Evolutionary conservation across 371 early-diverging fungal species (phyloP), one percentile per base, ranked within the genome.

Genomic region (Dinochytrium kinnereticum): DNA sequence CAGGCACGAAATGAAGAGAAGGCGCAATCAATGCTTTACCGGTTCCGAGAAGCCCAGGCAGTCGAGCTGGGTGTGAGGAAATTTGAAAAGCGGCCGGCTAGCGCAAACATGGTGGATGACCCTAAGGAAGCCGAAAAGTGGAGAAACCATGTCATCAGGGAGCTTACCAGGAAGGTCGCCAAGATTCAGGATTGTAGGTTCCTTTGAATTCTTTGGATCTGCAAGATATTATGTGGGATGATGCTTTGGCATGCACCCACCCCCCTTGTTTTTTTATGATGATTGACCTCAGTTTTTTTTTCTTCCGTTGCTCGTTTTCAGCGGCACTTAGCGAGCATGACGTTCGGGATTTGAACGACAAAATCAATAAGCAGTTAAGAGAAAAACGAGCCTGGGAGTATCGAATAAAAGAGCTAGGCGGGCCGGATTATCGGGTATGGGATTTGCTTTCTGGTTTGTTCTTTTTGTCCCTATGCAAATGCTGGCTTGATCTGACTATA

Each of bases 1-100:
- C 76, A 80, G 97, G 98, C 98, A 37, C 92, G 96, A 82, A 96
- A 96, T 84, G 93, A 96, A 86, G 98, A 98, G 76, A 98, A 98
- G 81, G 96, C 97, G 30, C 95, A 97, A 80, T 96, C 98, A 51
- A 97, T 96, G 96, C 90, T 98, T 36, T 95, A 94, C 82, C 94
- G 97, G 71, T 98, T 96, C 85, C 93, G 96, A 74, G 95, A 94
- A 78, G 96, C 96, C 31, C 94, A 96, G 81, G 91, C 90, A 59
- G 90, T 92, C 21, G 94, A 96, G 76, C 79, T 91, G n/a, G 97
- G 96, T 26, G 81, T 92, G 68, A 79, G 81, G 34, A 80, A 86
- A 68, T 34, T 53, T 39, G 90, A 91, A 55, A 87, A 89, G 73
- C 87, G 96, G 67, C 96, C 97, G 0, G 90, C 84, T 31, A 84